Conservation (phyloP, 1,284 basidiomycete species). For the Cryptococcus wingfieldii region DNA sequence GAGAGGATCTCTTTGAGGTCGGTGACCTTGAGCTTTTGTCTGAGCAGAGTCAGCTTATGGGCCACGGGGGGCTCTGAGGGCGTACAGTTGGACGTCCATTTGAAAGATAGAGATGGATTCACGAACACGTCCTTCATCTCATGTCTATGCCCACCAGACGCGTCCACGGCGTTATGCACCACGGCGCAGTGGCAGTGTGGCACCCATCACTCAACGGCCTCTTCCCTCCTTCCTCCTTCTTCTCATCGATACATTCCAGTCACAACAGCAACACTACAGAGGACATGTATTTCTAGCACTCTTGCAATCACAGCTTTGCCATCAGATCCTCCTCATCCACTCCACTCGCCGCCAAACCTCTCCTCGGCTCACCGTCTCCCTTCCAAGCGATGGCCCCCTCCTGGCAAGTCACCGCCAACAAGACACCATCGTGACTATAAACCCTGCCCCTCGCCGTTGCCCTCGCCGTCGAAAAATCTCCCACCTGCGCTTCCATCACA, state of each 20-base stretch:
- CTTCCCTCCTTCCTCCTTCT: not conserved
- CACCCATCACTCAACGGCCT: not conserved
- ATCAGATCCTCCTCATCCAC: not conserved
- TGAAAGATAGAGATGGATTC: not conserved
- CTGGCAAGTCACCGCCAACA: conserved; percentile 1
- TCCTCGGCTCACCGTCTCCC: not conserved
- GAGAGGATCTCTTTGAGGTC: conserved; percentile 50
- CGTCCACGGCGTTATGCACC: not conserved
- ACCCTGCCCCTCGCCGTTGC: not conserved
- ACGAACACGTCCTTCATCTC: not conserved
- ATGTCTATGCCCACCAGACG: not conserved
- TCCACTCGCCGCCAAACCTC: not conserved
- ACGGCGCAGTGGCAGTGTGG: too few species aligned
- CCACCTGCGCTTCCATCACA: not conserved
- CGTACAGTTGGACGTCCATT: conserved; percentile 24
- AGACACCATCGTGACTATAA: not conserved
- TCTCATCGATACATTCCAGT: too few species aligned
- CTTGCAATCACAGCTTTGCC: not conserved
- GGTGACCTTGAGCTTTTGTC: conserved; percentile 49
- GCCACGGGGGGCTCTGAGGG: not conserved
- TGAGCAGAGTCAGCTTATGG: conserved; percentile 7
- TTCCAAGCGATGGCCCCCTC: not conserved
- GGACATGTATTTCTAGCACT: not conserved
- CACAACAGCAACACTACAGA: too few species aligned
- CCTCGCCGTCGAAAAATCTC: not conserved